Evolutionary conservation across 805 yeast species (phyloP).

Genomic region (Metschnikowia shivogae): DNA sequence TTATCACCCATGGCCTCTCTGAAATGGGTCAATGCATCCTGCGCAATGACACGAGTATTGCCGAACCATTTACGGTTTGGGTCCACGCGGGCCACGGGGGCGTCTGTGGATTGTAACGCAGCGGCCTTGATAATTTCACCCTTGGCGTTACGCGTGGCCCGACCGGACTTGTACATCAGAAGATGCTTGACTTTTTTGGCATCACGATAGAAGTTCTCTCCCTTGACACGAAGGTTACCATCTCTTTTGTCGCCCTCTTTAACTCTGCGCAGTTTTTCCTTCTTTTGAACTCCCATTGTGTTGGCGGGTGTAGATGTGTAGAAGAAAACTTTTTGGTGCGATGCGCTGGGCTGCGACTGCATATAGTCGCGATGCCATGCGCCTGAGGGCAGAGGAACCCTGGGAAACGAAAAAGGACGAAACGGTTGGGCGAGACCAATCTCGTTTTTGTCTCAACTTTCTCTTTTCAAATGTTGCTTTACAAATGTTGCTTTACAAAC

Average conservation of each 20-base stretch:
- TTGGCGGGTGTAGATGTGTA: background rate
- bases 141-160: slow-evolving; percentile 77
- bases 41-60: slow-evolving; percentile 94
- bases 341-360: slow-evolving; percentile 1
- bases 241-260: slow-evolving; percentile 80
- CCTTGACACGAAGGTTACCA: slow-evolving; percentile 90
- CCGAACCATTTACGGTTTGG: slow-evolving; percentile 98
- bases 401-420: background rate
- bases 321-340: slow-evolving; percentile 5
- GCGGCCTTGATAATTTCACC: slow-evolving; percentile 91
- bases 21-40: slow-evolving; percentile 91
- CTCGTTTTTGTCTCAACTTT: too few species aligned
- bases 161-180: slow-evolving; percentile 90
- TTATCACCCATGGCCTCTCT: slow-evolving; percentile 90
- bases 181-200: slow-evolving; percentile 86
- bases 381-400: background rate
- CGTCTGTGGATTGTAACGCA: slow-evolving; percentile 76
- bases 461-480: too few species aligned
- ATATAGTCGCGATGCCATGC: slow-evolving; percentile 1
- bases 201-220: slow-evolving; percentile 95
- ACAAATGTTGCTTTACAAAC: too few species aligned
- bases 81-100: slow-evolving; percentile 89
- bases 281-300: slow-evolving; percentile 87
- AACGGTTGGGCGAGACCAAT: too few species aligned
- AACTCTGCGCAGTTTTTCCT: slow-evolving; percentile 81